A percentile compares a stretch with the other conserved stretches of the same genome.
These are phyloP conservation scores for Colletotrichum limetticola DNA, from an alignment of 2,329 filamentous ascomycete species.

Conservation along the genomic window DNA sequence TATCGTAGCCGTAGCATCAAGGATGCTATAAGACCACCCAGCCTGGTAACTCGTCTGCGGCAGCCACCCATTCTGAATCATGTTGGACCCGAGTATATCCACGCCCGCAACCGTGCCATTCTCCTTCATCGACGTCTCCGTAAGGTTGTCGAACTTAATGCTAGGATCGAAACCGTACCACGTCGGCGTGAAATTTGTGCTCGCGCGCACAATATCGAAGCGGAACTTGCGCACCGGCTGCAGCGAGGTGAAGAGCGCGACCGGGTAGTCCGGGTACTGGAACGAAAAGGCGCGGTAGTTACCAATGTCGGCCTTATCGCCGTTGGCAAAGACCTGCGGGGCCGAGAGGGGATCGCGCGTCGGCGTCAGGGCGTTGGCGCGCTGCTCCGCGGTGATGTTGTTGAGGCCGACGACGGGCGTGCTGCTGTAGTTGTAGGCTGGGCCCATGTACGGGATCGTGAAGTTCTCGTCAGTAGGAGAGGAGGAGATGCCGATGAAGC, in stretches of 20 bases:
- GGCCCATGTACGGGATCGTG: constrained; percentile 53
- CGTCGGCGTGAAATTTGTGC: constrained; percentile 16
- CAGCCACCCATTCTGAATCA: constrained; percentile 10
- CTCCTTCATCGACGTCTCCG: not conserved
- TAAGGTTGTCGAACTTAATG: constrained; percentile 6
- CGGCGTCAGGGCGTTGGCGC: not conserved
- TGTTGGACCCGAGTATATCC: not conserved
- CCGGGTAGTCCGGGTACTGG: constrained; percentile 10
- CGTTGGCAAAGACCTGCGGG: constrained; percentile 17
- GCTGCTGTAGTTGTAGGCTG: constrained; percentile 48
- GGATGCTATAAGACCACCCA: constrained; percentile 18
- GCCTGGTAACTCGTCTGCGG: constrained; percentile 11
- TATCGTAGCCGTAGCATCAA: constrained; percentile 1
- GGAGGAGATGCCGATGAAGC: constrained; percentile 53
- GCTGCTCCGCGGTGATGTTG: not conserved
- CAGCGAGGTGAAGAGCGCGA: constrained; percentile 11
- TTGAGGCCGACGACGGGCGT: constrained; percentile 42
- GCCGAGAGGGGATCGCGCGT: constrained; percentile 8
- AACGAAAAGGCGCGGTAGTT: constrained; percentile 11
- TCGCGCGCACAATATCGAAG: constrained; percentile 18
- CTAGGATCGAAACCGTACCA: constrained; percentile 21
- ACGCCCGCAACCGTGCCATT: constrained; percentile 4
- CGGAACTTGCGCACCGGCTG: constrained; percentile 11
- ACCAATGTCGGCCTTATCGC: constrained; percentile 12
- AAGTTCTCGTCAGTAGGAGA: constrained; percentile 42